Evolutionary conservation across 768 basidiomycete species (phyloP), one percentile per base, ranked within the genome.

Genomic region (Trametopsis cervina): DNA sequence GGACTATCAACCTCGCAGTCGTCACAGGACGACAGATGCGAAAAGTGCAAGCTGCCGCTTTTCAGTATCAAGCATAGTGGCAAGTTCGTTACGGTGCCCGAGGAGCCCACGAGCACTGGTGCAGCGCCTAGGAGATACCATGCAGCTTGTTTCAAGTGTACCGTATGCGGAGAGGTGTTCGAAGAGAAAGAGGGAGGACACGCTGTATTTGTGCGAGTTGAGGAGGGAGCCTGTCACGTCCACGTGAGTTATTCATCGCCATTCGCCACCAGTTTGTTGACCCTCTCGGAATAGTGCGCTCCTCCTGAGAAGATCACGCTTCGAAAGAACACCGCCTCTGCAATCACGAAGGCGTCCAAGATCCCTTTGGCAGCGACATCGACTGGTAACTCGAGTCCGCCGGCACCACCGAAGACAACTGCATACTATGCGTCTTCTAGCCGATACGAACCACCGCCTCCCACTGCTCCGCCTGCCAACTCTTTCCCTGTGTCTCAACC

Each of bases 91-190:
- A 85, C 84, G 2, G 76, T 89, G 23, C 85, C 87, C 5, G 77
- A 75, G 48, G 63, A 66, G 43, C 63, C 60, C 27, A 56, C 63
- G 2, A 60, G 56, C 47, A 66, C 68, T 38, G 71, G 66, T 24
- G 69, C 69, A 15, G 65, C 68, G 20, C 73, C 79, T n/a, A 74
- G 75, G 60, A 72, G 74, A 18, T 91, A 85, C 57, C 89, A 92
- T 54, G 71, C 76, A 2, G 74, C 79, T 37, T 92, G 89, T 60
- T 90, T 92, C 64, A 78, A 74, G 44, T 92, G 89, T 57, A 68
- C 63, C 18, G 67, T 83, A 18, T 92, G 89, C 56, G 68, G 77
- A 38, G 73, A 75, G 15, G 59, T 70, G 7, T 88, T 92, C 56
- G 76, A 75, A 52, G 84, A 85, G 59, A 69, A 67, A 27, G 66